Percentiles rank a stretch among this genome's conserved stretches.
phyloP scores from a whole-genome alignment of 768 basidiomycete species.

The Cyathus striatus region DNA sequence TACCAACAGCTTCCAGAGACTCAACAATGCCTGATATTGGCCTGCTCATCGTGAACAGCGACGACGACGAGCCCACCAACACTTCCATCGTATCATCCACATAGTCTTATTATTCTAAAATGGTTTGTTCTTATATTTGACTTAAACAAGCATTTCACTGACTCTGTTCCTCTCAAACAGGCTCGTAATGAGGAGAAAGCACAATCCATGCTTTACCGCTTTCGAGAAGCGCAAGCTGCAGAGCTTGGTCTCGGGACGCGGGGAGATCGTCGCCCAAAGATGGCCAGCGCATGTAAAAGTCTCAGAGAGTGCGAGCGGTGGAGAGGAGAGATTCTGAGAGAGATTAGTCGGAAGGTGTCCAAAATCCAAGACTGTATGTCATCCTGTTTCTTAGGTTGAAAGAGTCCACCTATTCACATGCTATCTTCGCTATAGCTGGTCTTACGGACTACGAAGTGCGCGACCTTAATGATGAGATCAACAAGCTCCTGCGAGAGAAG shows the following conservation, averaged over 20 bases:
- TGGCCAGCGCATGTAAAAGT: constrained; percentile 91
- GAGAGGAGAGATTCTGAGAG: constrained; percentile 91
- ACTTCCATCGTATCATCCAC: not conserved
- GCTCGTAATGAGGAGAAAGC: constrained; percentile 99
- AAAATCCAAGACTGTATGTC: constrained; percentile 95
- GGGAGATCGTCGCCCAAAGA: constrained; percentile 79
- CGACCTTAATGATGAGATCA: constrained; percentile 97
- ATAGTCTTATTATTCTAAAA: constrained; percentile 1
- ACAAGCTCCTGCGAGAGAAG: constrained; percentile 92
- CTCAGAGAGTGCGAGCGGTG: constrained; percentile 91
- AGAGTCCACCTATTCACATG: too few species aligned
- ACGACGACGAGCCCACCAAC: too few species aligned
- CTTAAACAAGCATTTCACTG: not conserved
- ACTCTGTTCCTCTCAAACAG: constrained; percentile 27
- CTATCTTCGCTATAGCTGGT: constrained; percentile 51
- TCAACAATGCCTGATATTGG: constrained; percentile 3
- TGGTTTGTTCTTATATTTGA: constrained; percentile 3
- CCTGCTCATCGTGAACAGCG: too few species aligned
- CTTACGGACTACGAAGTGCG: constrained; percentile 94
- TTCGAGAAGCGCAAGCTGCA: constrained; percentile 93
- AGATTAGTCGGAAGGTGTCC: constrained; percentile 94
- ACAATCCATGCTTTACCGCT: constrained; percentile 91
- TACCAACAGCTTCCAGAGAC: constrained; percentile 8
- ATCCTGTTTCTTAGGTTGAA: too few species aligned
- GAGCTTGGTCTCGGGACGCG: constrained; percentile 90